phyloP scores from a whole-genome alignment of 345 rosid species.

The Kernera saxatilis region DNA sequence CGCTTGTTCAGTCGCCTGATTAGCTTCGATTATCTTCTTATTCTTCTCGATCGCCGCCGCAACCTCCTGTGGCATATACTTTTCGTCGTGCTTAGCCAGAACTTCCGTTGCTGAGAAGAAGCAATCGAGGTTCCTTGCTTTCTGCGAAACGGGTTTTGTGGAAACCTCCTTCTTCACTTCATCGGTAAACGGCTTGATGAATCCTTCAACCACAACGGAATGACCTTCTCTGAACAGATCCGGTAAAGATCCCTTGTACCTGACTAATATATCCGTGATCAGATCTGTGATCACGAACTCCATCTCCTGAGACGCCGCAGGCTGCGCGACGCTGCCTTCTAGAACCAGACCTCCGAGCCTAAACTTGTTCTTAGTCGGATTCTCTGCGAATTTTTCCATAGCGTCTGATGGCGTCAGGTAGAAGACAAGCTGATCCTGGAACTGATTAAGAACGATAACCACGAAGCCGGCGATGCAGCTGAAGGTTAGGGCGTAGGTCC shows the following conservation, averaged over 20 bases:
- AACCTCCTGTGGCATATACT: slow-evolving; percentile 94
- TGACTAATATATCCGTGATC: slow-evolving; percentile 72
- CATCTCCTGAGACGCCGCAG: slow-evolving; percentile 63
- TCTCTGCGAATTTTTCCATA: slow-evolving; percentile 61
- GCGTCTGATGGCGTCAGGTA: slow-evolving; percentile 86
- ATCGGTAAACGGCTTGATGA: slow-evolving; percentile 63
- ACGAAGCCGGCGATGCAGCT: slow-evolving; percentile 86
- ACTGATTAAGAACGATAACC: slow-evolving; percentile 72
- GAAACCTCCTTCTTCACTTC: slow-evolving; percentile 53
- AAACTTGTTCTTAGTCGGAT: slow-evolving; percentile 64
- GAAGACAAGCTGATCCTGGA: slow-evolving; percentile 84
- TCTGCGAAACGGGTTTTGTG: slow-evolving; percentile 47
- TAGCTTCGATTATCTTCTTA: slow-evolving; percentile 60
- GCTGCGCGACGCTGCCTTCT: slow-evolving; percentile 86
- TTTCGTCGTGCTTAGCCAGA: slow-evolving; percentile 96
- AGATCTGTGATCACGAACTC: slow-evolving; percentile 90
- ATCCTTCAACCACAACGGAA: slow-evolving; percentile 91
- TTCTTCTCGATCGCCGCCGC: slow-evolving; percentile 97
- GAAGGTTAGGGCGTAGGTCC: slow-evolving; percentile 88
- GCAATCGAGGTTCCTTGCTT: slow-evolving; percentile 62
- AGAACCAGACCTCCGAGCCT: slow-evolving; percentile 88
- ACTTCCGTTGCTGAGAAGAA: slow-evolving; percentile 80
- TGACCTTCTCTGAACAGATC: slow-evolving; percentile 95
- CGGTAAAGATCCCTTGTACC: slow-evolving; percentile 74
- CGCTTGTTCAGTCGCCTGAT: slow-evolving; percentile 22